Base-by-base conservation (phyloP, 1,284 basidiomycete genomes). In the Gomphus sp. region DNA sequence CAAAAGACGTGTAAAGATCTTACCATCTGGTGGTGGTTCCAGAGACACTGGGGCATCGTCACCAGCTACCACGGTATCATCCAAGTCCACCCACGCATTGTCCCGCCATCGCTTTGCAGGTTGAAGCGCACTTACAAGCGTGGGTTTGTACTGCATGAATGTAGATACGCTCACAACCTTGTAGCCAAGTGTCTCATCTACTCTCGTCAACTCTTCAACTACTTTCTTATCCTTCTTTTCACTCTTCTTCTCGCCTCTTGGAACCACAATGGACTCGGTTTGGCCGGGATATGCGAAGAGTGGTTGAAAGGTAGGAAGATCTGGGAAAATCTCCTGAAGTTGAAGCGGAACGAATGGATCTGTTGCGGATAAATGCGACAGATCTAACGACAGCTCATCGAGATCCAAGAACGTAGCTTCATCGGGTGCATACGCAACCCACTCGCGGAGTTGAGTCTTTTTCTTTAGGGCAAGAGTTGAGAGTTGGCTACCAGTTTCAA, bases 71-170 rank as follows among this genome's bases (percentile, higher is more conserved):
- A 79, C 72, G 1, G 72, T 71, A 45, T 86, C 83, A 60, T 87
- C 85, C 39, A 81, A 72, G 56, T 75, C 70, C n/a, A 75, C 61
- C 87, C 87, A 89, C 50, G 70, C 70, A 2, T 76, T 81, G 48
- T 81, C 73, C 62, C 76, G 79, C 81, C 84, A 89, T 63, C 81
- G 78, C 64, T 76, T 82, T 8, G 82, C 77, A 12, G 88, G 88
- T 63, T 85, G 78, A 56, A 90, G 72, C 52, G 87, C 76, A 7
- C 87, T 78, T 22, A 90, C 72, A 34, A 91, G 73, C 1, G 84
- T 87, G 4, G 85, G 85, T 66, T 85, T 87, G 34, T 72, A 71
- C 54, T 76, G 68, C 84, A 88, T 89, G 69, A 87, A 89, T 60
- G 75, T 74, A 50, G 79, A 80, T 41, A 80, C 73, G n/a, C 84